These are phyloP conservation scores for Melampsora occidentalis DNA, from an alignment of 1,284 basidiomycete species.

Conservation along the genomic window DNA sequence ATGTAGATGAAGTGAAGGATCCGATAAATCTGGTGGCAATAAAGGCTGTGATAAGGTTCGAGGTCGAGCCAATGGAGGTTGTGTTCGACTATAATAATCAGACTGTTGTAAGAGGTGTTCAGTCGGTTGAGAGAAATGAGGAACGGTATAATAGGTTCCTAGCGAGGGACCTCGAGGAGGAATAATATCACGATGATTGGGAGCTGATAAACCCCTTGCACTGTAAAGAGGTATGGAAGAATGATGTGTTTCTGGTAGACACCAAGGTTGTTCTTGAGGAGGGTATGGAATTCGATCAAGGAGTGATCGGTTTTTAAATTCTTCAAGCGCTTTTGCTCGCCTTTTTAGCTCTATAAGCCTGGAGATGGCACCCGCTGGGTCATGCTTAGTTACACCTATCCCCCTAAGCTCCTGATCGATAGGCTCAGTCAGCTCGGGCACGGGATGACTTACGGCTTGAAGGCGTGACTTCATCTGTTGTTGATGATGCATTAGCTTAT, in stretches of 20 bases:
- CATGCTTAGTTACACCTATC: not conserved
- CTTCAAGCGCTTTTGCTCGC: not conserved
- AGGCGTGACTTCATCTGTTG: not conserved
- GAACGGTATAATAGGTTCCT: no score
- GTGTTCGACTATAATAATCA: no score
- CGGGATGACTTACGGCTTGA: not conserved
- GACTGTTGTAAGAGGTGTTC: no score
- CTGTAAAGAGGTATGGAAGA: no score
- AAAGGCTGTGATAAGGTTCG: no score
- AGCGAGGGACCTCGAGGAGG: no score
- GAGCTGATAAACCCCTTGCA: no score
- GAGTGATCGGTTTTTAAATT: not conserved
- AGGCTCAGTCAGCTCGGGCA: not conserved
- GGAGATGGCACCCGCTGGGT: not conserved
- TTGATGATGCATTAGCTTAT: not conserved
- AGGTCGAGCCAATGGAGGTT: no score
- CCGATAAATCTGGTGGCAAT: no score
- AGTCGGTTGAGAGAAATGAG: no score
- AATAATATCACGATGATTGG: no score
- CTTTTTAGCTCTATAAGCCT: not conserved
- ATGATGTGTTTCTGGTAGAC: not conserved
- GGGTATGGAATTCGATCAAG: not conserved
- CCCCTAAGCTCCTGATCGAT: constrained; percentile 9
- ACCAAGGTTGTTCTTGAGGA: not conserved
- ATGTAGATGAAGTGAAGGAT: no score